These are phyloP conservation scores for Epicoccum nigrum DNA, from an alignment of 2,329 filamentous ascomycete genomes.

Conservation along the genomic window DNA sequence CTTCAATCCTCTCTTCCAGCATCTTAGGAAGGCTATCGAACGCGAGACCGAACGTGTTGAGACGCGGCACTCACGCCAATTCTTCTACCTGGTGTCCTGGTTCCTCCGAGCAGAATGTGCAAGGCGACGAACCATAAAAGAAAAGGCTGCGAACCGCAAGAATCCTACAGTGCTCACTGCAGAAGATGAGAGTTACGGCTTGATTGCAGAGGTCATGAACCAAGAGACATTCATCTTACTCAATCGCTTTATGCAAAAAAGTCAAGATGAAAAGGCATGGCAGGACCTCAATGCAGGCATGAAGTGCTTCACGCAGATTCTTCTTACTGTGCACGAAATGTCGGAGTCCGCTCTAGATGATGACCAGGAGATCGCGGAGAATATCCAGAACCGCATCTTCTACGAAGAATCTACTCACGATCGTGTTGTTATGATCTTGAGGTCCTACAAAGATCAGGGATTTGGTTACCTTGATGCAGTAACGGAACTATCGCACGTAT, in stretches of 20 bases:
- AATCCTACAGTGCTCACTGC: conserved; percentile 46
- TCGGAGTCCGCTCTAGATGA: conserved; percentile 80
- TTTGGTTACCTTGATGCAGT: conserved; percentile 92
- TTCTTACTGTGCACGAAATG: conserved; percentile 94
- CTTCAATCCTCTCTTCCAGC: conserved; percentile 86
- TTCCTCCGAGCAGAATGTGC: conserved; percentile 85
- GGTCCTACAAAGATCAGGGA: conserved; percentile 90
- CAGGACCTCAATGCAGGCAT: conserved; percentile 84
- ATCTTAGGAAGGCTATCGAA: conserved; percentile 87
- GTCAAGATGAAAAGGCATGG: conserved; percentile 85
- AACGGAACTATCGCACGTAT: conserved; percentile 90
- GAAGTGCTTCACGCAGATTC: conserved; percentile 92
- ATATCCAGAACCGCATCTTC: conserved; percentile 95
- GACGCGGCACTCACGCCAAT: conserved; percentile 79
- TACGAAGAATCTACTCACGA: conserved; percentile 97
- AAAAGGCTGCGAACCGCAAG: conserved; percentile 60
- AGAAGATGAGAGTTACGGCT: conserved; percentile 76
- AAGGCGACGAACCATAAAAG: conserved; percentile 63
- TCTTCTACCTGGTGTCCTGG: conserved; percentile 92
- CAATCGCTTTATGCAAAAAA: conserved; percentile 79
- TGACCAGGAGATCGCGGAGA: conserved; percentile 97
- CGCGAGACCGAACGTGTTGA: conserved; percentile 83
- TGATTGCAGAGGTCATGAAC: conserved; percentile 87
- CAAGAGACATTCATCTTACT: conserved; percentile 94
- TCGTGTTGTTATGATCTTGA: conserved; percentile 76